Evolutionary conservation across 1,284 basidiomycete species (phyloP).

Genomic region (Cutaneotrichosporon arboriforme): DNA sequence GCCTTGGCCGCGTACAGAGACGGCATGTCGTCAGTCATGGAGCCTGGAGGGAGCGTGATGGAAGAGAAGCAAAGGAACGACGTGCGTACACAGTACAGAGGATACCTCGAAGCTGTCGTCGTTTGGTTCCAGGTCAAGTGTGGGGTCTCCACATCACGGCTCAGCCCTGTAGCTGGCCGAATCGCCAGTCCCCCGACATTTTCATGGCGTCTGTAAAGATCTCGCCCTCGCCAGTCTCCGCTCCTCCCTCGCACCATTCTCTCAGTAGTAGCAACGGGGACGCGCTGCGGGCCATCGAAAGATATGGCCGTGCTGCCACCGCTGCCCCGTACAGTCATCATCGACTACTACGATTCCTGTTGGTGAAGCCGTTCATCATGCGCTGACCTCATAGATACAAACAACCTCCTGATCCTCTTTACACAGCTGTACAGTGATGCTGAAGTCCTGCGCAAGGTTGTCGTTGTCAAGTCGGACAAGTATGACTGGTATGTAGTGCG

Average conservation of each 20-base stretch:
- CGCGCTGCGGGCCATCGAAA: neutral
- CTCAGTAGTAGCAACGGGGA: too few relatives aligned
- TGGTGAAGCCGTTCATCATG: slow-evolving; percentile 11
- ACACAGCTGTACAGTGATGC: slow-evolving; percentile 42
- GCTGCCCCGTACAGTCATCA: slow-evolving; percentile 44
- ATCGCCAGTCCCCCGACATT: too few relatives aligned
- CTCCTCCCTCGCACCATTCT: too few relatives aligned
- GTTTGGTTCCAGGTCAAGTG: too few relatives aligned
- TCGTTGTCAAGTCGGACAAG: slow-evolving; percentile 46
- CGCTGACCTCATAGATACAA: slow-evolving; percentile 36
- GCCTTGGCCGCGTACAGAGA: slow-evolving; percentile 33
- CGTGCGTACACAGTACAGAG: too few relatives aligned
- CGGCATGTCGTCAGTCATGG: slow-evolving; percentile 14
- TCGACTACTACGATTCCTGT: slow-evolving; percentile 50
- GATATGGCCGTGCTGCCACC: slow-evolving; percentile 15
- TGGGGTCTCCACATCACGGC: too few relatives aligned
- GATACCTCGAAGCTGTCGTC: too few relatives aligned
- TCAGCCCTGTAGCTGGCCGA: too few relatives aligned
- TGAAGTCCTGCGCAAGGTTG: slow-evolving; percentile 44
- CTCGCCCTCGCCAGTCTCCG: too few relatives aligned
- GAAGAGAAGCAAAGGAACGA: neutral
- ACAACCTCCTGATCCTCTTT: slow-evolving; percentile 48
- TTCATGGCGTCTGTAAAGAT: too few relatives aligned
- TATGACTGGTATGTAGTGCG: slow-evolving; percentile 38
- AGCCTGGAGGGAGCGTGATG: too few relatives aligned